These are phyloP conservation scores for Ophiostoma ulmi DNA, from an alignment of 2,329 filamentous ascomycete genomes.

Conservation along the genomic window DNA sequence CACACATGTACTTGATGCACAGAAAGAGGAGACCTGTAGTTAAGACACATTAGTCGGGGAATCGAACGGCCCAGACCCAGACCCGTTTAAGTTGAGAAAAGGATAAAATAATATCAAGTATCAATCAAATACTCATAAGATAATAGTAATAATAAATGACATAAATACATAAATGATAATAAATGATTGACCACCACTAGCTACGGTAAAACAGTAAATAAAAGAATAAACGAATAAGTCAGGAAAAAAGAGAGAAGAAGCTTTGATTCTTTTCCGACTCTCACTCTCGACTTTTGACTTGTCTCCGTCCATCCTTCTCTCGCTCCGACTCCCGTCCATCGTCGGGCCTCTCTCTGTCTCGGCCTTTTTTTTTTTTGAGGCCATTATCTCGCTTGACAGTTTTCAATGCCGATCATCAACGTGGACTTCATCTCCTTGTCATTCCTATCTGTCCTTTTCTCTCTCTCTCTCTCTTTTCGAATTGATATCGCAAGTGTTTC, in stretches of 20 bases:
- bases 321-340: not conserved
- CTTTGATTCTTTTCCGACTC: not conserved
- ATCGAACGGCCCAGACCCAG: slow-evolving; percentile 16
- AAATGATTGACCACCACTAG: not conserved
- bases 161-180: not conserved
- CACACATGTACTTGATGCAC: not conserved
- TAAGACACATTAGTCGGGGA: slow-evolving; percentile 12
- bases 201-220: not conserved
- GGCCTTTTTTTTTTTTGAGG: not conserved
- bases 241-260: not conserved
- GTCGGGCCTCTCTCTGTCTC: not conserved
- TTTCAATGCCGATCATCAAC: not conserved
- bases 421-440: not conserved
- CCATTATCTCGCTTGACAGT: not conserved
- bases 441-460: not conserved
- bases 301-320: not conserved
- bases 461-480: not conserved
- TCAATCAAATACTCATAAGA: not conserved
- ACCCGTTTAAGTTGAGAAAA: not conserved
- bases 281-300: too few relatives aligned
- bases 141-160: not conserved
- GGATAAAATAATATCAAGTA: not conserved
- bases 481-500: not conserved
- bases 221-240: not conserved
- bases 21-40: not conserved